Conservation (phyloP, 164 flowering plant genomes). For the Dillenia suffruticosa region DNA sequence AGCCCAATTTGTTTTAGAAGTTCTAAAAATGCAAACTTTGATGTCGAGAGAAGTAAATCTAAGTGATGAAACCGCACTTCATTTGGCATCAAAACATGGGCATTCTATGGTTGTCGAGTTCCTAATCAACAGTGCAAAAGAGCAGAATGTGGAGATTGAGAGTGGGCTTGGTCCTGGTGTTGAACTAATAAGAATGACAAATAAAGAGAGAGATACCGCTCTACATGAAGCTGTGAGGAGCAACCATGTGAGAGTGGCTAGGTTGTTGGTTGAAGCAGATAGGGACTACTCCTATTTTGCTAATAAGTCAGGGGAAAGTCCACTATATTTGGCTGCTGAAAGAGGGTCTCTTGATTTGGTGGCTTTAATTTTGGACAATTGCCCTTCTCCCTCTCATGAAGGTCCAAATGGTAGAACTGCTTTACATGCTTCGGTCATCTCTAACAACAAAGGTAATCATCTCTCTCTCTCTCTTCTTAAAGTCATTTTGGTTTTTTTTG, state of each 20-base stretch:
- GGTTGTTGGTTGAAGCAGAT: conserved; percentile 8
- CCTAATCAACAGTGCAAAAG: not conserved
- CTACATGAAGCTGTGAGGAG: conserved; percentile 4
- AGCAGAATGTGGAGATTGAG: not conserved
- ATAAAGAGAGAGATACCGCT: conserved; percentile 3
- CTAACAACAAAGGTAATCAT: no score
- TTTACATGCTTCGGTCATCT: not conserved
- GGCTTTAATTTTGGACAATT: not conserved
- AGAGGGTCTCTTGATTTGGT: not conserved
- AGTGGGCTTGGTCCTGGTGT: not conserved
- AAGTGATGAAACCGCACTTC: no score
- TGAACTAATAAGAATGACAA: conserved; percentile 3
- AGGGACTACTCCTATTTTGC: not conserved
- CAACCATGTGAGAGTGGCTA: not conserved
- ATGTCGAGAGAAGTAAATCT: no score
- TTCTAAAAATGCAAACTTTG: no score
- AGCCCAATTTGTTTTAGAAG: no score
- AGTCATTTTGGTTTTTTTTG: no score
- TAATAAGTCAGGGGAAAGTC: conserved; percentile 4
- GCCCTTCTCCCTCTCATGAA: conserved; percentile 1
- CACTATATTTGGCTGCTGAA: conserved; percentile 11
- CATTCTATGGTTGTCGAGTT: not conserved
- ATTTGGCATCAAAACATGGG: no score
- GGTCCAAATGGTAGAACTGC: conserved; percentile 5
- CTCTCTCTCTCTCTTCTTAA: no score